A percentile compares a stretch with the other conserved stretches of the same genome.
Evolutionary conservation across 768 basidiomycete species (phyloP).

Genomic region (Lepiota subincarnata): DNA sequence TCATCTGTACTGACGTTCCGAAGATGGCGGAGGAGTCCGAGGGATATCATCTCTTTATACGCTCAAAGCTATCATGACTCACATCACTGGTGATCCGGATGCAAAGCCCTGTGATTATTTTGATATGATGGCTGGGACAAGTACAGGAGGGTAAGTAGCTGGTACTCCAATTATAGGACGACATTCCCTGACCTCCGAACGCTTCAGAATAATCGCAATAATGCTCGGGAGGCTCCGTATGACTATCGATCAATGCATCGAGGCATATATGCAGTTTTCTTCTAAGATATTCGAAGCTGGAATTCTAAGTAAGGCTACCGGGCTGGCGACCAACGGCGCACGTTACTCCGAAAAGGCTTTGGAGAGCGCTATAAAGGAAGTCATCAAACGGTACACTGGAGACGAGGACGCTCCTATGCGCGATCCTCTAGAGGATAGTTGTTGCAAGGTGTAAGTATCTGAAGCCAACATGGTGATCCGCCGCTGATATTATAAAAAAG

Average conservation of each 20-base stretch:
- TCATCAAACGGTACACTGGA: slow-evolving; percentile 21
- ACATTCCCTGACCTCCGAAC: not conserved
- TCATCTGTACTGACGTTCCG: not conserved
- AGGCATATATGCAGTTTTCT: slow-evolving; percentile 23
- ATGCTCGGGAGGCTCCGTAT: slow-evolving; percentile 35
- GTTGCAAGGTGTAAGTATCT: slow-evolving; percentile 29
- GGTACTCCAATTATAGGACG: not conserved
- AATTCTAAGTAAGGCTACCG: slow-evolving; percentile 10
- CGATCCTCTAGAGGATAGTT: slow-evolving; percentile 15
- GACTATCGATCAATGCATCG: slow-evolving; percentile 29
- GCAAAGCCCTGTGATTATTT: slow-evolving; percentile 29
- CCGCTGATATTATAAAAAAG: slow-evolving; percentile 10
- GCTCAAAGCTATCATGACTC: slow-evolving; percentile 26
- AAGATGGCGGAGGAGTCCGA: slow-evolving; percentile 33
- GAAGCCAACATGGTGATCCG: not conserved
- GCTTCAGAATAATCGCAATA: slow-evolving; percentile 27
- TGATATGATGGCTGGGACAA: slow-evolving; percentile 33
- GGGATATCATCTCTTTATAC: slow-evolving; percentile 29
- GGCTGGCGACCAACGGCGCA: slow-evolving; percentile 19
- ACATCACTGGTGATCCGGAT: slow-evolving; percentile 18
- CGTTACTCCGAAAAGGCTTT: slow-evolving; percentile 21
- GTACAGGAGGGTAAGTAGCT: slow-evolving; percentile 27
- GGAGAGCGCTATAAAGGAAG: slow-evolving; percentile 21
- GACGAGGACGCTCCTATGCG: slow-evolving; percentile 24
- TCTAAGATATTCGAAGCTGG: slow-evolving; percentile 26